Evolutionary conservation across 257 asterid genomes (phyloP).

Genomic region (Solanum appendiculatum): DNA sequence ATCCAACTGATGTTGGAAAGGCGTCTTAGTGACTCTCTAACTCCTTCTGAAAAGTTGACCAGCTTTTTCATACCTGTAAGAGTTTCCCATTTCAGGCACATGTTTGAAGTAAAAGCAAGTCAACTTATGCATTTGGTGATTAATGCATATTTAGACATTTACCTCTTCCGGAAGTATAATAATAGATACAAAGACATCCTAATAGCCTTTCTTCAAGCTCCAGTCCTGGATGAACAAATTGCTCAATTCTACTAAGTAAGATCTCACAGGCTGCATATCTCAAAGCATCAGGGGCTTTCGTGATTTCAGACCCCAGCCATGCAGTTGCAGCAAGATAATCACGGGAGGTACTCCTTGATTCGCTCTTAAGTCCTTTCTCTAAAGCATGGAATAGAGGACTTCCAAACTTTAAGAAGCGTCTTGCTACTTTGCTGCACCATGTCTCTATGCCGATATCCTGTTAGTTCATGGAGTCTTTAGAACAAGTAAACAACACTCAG

Average conservation of each 20-base stretch:
- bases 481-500: neutral
- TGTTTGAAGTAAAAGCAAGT: neutral
- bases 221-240: slow-evolving; percentile 75
- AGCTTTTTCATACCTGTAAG: slow-evolving; percentile 72
- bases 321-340: slow-evolving; percentile 62
- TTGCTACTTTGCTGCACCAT: slow-evolving; percentile 72
- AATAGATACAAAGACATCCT: slow-evolving; percentile 80
- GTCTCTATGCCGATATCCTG: slow-evolving; percentile 62
- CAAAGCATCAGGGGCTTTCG: slow-evolving; percentile 54
- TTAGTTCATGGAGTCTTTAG: neutral
- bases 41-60: slow-evolving; percentile 68
- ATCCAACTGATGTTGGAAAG: slow-evolving; percentile 80
- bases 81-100: neutral
- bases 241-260: slow-evolving; percentile 47
- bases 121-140: neutral
- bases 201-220: slow-evolving; percentile 87
- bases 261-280: slow-evolving; percentile 72
- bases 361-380: slow-evolving; percentile 66
- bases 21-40: slow-evolving; percentile 82
- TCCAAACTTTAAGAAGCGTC: slow-evolving; percentile 40
- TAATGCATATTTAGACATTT: neutral
- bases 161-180: slow-evolving; percentile 85
- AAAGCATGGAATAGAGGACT: slow-evolving; percentile 46
- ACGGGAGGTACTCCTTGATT: slow-evolving; percentile 49
- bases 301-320: slow-evolving; percentile 83